Base-by-base conservation (phyloP, 1,284 basidiomycete genomes). In the Leucoagaricus sp. region DNA sequence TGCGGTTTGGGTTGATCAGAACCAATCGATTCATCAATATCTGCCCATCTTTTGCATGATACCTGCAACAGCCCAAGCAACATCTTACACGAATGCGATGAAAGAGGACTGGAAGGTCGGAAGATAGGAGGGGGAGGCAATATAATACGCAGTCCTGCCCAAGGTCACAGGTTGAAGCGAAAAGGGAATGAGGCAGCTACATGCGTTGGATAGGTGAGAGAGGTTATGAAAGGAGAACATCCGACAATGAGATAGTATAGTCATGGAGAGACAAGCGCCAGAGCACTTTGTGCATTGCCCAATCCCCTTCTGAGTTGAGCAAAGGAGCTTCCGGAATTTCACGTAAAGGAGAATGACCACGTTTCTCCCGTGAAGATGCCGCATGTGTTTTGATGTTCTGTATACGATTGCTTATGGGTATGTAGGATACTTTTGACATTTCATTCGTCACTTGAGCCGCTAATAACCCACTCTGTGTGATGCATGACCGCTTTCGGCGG, bases 291-390 rank as follows among this genome's bases (percentile, higher is more conserved):
- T 17, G 8, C 13, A 15, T 42, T 42, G 13, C 25, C 29, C 33
- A 52, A 44, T 42, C 26, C 44, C 29, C 41, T 33, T 45, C 29
- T 29, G 13, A 45, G 8, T 15, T 19, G 49, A 36, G 26, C 10
- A 9, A 28, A 23, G 8, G 17, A 23, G 42, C 25, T 23, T 29
- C 33, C 23, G 31, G 25, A 1, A 26, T 49, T 49, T 31, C 48
- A 49, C 10, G 40, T 33, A 34, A 46, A 42, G 40, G 42, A 53
- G 21, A 17, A 15, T n/a, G 38, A 21, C 54, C 54, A 55, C 54
- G 54, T 55, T 55, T 55, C 41, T 36, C 48, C 54, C 47, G 47
- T 50, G 47, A 55, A 49, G 28, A 38, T 45, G 23, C 54, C 54
- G 23, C 54, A 49, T 55, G 54, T 55, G 25, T 41, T 33, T 45